Evolutionary conservation across 805 yeast species (phyloP).

Genomic region (Sugiyamaella chiloensis): DNA sequence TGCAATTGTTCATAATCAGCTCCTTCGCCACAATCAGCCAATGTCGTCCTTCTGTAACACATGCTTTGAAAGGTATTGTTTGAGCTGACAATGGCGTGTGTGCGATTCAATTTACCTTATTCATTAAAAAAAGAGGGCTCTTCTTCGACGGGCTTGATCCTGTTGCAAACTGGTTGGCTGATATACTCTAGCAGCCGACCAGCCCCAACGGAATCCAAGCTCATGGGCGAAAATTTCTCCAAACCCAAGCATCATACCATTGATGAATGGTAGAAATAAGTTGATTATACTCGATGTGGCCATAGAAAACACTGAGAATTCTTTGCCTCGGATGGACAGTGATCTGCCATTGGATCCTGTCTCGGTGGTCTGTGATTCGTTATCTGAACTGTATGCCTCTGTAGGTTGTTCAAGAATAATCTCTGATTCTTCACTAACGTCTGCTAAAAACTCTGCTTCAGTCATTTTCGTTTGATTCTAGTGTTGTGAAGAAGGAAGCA

Average conservation of each 20-base stretch:
- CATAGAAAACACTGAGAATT: not conserved
- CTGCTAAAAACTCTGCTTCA: no score
- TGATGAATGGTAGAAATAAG: slow-evolving; percentile 78
- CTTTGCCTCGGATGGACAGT: not conserved
- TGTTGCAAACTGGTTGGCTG: not conserved
- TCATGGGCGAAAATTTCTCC: slow-evolving; percentile 96
- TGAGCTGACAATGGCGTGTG: no score
- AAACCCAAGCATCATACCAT: slow-evolving; percentile 93
- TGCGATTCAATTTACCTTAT: no score
- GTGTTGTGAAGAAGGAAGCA: no score
- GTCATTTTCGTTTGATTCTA: no score
- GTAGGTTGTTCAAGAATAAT: no score
- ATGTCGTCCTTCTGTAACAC: no score
- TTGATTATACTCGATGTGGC: slow-evolving; percentile 49
- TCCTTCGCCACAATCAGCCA: no score
- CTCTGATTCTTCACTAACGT: no score
- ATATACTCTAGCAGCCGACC: slow-evolving; percentile 64
- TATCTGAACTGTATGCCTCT: slow-evolving; percentile 1
- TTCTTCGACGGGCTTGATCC: slow-evolving; percentile 1
- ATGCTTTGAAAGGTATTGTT: no score
- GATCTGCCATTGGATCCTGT: not conserved
- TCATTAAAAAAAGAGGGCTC: not conserved
- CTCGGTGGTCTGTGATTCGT: not conserved
- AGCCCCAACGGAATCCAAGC: slow-evolving; percentile 73
- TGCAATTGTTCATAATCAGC: no score